Conservation (phyloP, 805 yeast genomes). For the Teunomyces pallodes region DNA sequence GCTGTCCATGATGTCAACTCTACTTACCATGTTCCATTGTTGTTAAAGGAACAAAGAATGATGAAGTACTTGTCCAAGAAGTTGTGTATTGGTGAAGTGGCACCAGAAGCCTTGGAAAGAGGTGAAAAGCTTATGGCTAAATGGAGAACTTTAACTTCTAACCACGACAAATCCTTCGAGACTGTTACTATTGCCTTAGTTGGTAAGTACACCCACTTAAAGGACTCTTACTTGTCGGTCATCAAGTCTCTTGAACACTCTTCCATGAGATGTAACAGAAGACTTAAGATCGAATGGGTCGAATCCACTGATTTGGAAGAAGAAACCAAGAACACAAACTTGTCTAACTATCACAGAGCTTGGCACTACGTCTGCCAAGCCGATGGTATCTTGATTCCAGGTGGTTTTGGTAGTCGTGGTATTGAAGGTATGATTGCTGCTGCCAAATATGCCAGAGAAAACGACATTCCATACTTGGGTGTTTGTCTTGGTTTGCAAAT, state of each 20-base stretch:
- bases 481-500: slow-evolving; percentile 96
- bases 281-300: slow-evolving; percentile 90
- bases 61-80: slow-evolving; percentile 69
- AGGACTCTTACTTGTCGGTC: slow-evolving; percentile 92
- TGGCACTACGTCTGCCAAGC: slow-evolving; percentile 93
- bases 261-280: slow-evolving; percentile 83
- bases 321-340: slow-evolving; percentile 57
- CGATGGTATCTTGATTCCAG: slow-evolving; percentile 96
- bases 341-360: slow-evolving; percentile 85
- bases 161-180: slow-evolving; percentile 80
- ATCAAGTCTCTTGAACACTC: slow-evolving; percentile 95
- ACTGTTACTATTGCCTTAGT: slow-evolving; percentile 92
- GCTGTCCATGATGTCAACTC: slow-evolving; percentile 97
- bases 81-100: slow-evolving; percentile 54
- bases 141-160: slow-evolving; percentile 79
- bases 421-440: slow-evolving; percentile 98
- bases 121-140: slow-evolving; percentile 70
- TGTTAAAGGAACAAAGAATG: slow-evolving; percentile 84
- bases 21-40: slow-evolving; percentile 94
- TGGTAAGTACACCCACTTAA: slow-evolving; percentile 94
- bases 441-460: slow-evolving; percentile 97
- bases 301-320: slow-evolving; percentile 90
- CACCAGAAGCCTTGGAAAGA: slow-evolving; percentile 50
- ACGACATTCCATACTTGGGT: slow-evolving; percentile 90
- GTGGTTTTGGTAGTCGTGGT: slow-evolving; percentile 97